Conservation (phyloP, 441 rosid genomes). For the Populus hybrid region DNA sequence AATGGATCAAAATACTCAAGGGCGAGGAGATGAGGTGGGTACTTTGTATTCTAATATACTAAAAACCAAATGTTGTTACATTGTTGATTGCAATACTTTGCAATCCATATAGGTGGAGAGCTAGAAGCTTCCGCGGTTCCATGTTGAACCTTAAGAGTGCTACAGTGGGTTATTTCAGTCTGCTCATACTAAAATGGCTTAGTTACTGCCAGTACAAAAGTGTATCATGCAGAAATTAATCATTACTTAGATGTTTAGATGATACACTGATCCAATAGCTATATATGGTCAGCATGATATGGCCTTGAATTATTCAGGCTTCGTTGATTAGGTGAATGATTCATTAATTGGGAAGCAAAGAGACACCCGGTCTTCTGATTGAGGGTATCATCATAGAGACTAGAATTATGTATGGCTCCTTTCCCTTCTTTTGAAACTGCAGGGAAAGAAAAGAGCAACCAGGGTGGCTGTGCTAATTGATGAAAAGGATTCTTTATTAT, state of each 20-base stretch:
- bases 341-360: background rate
- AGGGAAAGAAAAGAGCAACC: background rate
- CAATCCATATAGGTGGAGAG: background rate
- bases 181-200: background rate
- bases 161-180: background rate
- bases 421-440: background rate
- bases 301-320: background rate
- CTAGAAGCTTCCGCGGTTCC: background rate
- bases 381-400: background rate
- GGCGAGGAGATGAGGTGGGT: constrained; percentile 95
- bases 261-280: background rate
- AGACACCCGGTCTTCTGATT: background rate
- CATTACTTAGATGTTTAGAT: background rate
- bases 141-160: background rate
- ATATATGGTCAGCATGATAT: background rate
- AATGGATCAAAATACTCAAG: constrained; percentile 88
- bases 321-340: background rate
- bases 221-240: background rate
- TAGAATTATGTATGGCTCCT: background rate
- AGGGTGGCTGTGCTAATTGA: background rate
- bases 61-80: background rate
- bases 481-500: background rate
- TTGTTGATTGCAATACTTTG: constrained; percentile 6
- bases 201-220: background rate
- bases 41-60: constrained; percentile 7